A percentile compares a stretch with the other conserved stretches of the same genome.
Evolutionary conservation across 2,329 filamentous ascomycete genomes (phyloP).

Genomic region (Dissoconium aciculare): DNA sequence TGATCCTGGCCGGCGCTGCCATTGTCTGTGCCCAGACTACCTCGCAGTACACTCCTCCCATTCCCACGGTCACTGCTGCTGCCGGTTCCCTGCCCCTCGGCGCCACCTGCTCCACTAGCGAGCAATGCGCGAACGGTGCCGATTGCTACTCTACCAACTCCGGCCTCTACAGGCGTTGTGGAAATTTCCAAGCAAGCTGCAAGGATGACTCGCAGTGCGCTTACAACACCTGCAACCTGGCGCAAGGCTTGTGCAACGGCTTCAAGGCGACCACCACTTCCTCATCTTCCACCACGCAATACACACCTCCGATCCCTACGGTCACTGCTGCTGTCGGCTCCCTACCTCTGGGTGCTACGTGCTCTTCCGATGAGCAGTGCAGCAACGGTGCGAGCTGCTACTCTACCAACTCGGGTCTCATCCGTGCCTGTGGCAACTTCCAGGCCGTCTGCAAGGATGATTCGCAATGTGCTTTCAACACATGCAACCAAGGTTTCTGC

Average conservation of each 20-base stretch:
- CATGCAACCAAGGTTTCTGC: constrained; percentile 16
- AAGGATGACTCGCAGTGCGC: constrained; percentile 13
- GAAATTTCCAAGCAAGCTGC: constrained; percentile 17
- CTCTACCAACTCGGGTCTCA: constrained; percentile 8
- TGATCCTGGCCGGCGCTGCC: background rate
- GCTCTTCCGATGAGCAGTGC: constrained; percentile 11
- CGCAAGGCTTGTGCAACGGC: constrained; percentile 15
- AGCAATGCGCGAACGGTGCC: constrained; percentile 11
- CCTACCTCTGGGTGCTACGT: constrained; percentile 12
- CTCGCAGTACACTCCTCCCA: background rate
- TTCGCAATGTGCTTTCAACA: constrained; percentile 16
- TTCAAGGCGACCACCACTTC: constrained; percentile 9
- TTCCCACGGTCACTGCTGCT: constrained; percentile 9
- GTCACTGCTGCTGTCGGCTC: constrained; percentile 12
- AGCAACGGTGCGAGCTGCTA: constrained; percentile 11
- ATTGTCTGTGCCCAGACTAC: background rate
- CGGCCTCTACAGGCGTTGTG: constrained; percentile 9
- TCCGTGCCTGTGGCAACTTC: constrained; percentile 15
- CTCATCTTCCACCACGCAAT: background rate
- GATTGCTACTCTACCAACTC: constrained; percentile 12
- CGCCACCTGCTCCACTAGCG: constrained; percentile 8
- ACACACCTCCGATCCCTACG: constrained; percentile 2
- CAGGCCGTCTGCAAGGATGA: constrained; percentile 13
- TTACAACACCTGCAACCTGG: constrained; percentile 16
- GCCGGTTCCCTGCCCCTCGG: constrained; percentile 13